phyloP scores from a whole-genome alignment of 768 basidiomycete species.

The Crassisporium funariophilum region DNA sequence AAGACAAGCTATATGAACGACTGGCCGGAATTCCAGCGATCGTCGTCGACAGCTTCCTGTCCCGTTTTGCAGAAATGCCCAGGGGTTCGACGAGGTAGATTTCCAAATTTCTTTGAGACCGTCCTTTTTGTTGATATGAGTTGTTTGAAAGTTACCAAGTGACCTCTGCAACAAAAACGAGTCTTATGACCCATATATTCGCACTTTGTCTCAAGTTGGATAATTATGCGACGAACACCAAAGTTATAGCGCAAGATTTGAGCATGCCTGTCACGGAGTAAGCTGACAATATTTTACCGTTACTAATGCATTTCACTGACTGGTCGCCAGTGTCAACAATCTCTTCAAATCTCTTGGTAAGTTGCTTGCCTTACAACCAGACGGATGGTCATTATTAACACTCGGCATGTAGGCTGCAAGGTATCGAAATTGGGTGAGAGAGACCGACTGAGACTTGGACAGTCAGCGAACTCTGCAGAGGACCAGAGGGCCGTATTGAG shows the following conservation, averaged over 20 bases:
- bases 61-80: constrained; percentile 78
- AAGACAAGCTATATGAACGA: constrained; percentile 56
- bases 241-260: constrained; percentile 72
- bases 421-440: constrained; percentile 54
- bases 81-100: constrained; percentile 66
- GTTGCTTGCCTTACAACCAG: constrained; percentile 13
- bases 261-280: constrained; percentile 66
- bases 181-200: constrained; percentile 77
- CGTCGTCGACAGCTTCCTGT: constrained; percentile 72
- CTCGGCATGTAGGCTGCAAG: constrained; percentile 61
- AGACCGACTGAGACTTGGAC: constrained; percentile 70
- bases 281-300: constrained; percentile 31
- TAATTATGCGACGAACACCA: constrained; percentile 71
- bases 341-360: constrained; percentile 77
- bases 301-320: constrained; percentile 2
- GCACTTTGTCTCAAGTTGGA: constrained; percentile 81
- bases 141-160: constrained; percentile 42
- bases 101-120: constrained; percentile 23
- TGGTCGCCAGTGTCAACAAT: constrained; percentile 46
- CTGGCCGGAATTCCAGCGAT: constrained; percentile 60
- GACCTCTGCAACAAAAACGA: constrained; percentile 72
- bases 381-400: constrained; percentile 7
- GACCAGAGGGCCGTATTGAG: constrained; percentile 73
- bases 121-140: constrained; percentile 3
- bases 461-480: constrained; percentile 62